Conservation (phyloP, 2,329 filamentous ascomycete genomes). For the Davidsoniella virescens region DNA sequence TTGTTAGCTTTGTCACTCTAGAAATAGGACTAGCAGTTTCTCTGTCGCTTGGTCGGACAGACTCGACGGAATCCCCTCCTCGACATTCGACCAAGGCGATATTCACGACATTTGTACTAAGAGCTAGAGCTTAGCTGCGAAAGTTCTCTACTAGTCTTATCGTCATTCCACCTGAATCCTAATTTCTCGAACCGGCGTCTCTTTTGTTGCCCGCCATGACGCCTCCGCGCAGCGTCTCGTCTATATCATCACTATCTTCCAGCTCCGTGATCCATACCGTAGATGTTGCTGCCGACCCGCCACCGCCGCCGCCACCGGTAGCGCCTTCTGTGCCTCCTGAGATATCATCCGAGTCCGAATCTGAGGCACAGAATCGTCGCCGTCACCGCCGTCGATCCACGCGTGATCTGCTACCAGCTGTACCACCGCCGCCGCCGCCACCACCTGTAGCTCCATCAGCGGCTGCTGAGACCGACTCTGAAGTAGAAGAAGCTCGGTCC, state of each 20-base stretch:
- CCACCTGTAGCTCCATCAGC: background rate
- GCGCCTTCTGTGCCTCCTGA: conserved; percentile 1
- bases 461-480: conserved; percentile 5
- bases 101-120: too few species aligned
- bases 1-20: too few species aligned
- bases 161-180: too few species aligned
- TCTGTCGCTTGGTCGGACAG: too few species aligned
- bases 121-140: too few species aligned
- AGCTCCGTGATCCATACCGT: too few species aligned
- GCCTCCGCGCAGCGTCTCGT: conserved; percentile 1
- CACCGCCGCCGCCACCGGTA: background rate
- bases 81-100: too few species aligned
- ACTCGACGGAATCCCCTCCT: too few species aligned
- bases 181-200: background rate
- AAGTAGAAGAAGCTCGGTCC: conserved; percentile 12
- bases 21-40: too few species aligned
- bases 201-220: conserved; percentile 2
- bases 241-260: conserved; percentile 6
- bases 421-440: conserved; percentile 3
- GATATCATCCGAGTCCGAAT: conserved; percentile 5
- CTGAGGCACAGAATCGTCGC: background rate
- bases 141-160: too few species aligned
- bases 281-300: too few species aligned
- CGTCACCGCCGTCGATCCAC: conserved; percentile 1
- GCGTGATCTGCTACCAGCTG: conserved; percentile 1